These are phyloP conservation scores for Alternaria alternata DNA, from an alignment of 2,329 filamentous ascomycete species.

Conservation along the genomic window DNA sequence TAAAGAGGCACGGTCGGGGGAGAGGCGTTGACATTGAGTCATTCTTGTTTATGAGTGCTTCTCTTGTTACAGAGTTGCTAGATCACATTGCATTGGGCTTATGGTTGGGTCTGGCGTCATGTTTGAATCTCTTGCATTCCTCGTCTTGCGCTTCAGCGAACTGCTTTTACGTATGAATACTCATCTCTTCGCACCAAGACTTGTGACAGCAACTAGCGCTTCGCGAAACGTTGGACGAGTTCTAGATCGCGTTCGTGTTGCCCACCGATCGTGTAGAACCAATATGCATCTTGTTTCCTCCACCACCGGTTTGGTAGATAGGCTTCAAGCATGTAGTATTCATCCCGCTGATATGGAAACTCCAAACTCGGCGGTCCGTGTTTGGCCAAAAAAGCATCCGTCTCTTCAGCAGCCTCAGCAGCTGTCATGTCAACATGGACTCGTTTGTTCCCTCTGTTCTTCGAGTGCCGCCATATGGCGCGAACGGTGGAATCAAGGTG, in stretches of 20 bases:
- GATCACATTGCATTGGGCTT: neutral
- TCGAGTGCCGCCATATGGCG: slow-evolving; percentile 57
- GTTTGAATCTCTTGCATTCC: neutral
- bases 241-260: slow-evolving; percentile 54
- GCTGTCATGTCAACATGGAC: slow-evolving; percentile 57
- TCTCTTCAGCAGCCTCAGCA: slow-evolving; percentile 56
- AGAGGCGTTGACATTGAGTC: neutral
- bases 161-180: neutral
- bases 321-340: slow-evolving; percentile 66
- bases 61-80: slow-evolving; percentile 1
- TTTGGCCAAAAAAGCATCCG: slow-evolving; percentile 61
- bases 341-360: slow-evolving; percentile 64
- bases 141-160: slow-evolving; percentile 14
- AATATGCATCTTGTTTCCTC: slow-evolving; percentile 56
- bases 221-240: slow-evolving; percentile 29
- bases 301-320: slow-evolving; percentile 66
- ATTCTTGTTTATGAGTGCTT: neutral
- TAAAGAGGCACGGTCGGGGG: slow-evolving; percentile 3
- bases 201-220: slow-evolving; percentile 11
- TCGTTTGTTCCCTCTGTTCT: slow-evolving; percentile 60
- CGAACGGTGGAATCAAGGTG: slow-evolving; percentile 59
- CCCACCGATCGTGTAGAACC: slow-evolving; percentile 58
- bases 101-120: neutral
- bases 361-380: slow-evolving; percentile 62
- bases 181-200: neutral